Conservation (phyloP, 768 basidiomycete species). For the Rhizopogon vinicolor region DNA sequence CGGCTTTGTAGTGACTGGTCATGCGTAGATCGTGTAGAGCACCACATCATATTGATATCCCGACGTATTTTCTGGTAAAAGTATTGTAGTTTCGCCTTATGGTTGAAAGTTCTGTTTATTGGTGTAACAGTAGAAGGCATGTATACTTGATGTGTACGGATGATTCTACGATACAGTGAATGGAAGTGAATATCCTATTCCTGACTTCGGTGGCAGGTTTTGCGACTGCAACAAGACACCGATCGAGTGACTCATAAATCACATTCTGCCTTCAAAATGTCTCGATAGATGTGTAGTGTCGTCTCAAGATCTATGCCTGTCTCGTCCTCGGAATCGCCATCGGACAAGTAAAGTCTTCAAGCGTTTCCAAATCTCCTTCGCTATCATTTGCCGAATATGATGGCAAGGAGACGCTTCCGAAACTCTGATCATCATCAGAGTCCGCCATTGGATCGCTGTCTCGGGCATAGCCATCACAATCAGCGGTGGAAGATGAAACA, state of each 20-base stretch:
- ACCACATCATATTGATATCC: neutral
- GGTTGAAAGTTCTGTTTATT: constrained; percentile 3
- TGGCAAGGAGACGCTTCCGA: neutral
- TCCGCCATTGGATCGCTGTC: neutral
- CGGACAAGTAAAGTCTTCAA: neutral
- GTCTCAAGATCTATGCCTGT: neutral
- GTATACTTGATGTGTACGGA: neutral
- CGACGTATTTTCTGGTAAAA: constrained; percentile 15
- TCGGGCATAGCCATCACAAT: neutral
- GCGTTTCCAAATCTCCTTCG: constrained; percentile 3
- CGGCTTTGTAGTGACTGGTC: constrained; percentile 42
- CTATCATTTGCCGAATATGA: constrained; percentile 5
- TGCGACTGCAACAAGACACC: too few relatives aligned
- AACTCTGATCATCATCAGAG: neutral
- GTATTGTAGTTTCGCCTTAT: constrained; percentile 19
- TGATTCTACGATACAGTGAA: neutral
- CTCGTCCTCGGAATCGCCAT: neutral
- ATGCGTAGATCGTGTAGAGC: constrained; percentile 6
- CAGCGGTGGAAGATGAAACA: neutral
- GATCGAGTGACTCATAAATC: neutral
- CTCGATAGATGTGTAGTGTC: neutral
- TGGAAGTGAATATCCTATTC: too few relatives aligned
- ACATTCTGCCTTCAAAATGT: neutral
- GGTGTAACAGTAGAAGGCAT: neutral
- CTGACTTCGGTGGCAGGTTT: too few relatives aligned